Evolutionary conservation across 352 stramenopile species (phyloP), one percentile per base, ranked within the genome.

Genomic region (Pythium guiyangense): DNA sequence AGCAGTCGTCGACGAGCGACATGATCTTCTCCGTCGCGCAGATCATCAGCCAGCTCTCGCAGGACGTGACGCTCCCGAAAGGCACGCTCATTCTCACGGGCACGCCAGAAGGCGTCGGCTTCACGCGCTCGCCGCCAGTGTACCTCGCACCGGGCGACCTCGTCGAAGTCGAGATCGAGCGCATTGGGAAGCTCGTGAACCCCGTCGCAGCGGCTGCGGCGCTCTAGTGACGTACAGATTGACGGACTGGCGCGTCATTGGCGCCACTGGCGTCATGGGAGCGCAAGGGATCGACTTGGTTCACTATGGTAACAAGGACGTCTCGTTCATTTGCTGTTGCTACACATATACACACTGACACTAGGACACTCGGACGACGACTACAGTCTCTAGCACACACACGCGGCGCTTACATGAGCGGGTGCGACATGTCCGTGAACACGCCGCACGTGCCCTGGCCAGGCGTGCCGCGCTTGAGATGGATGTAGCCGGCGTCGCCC

Each of bases 1-100:
- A 97, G 62, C 78, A 93, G 54, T 96, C 86, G 25, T 94, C 75
- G 52, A 97, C 90, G 44, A 57, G 69, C 26, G 88, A 97, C 71
- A 96, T 97, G 85, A 96, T 97, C 65, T 97, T 96, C 66, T 86
- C 75, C 3, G 82, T 97, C 0, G 75, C 84, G 2, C 74, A 93
- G 63, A 67, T 97, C 29, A 94, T 97, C 56, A 92, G 83, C 57
- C 83, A 92, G 64, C 73, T 97, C 4, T 96, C 87, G 12, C 83
- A 96, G 60, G 89, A 94, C 62, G 93, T 70, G 46, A 97, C 90
- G 45, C 66, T 97, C 47, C 75, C 75, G n/a, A 79, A 83, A 26
- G 87, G 87, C 42, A 96, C 88, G 11, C 66, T 96, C 26, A 96
- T 97, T 45, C 76, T 96, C 51, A 97, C 90, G 12, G 90, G 90